These are phyloP conservation scores for Hypoxylon sp. DNA, from an alignment of 2,329 filamentous ascomycete species.

Conservation along the genomic window DNA sequence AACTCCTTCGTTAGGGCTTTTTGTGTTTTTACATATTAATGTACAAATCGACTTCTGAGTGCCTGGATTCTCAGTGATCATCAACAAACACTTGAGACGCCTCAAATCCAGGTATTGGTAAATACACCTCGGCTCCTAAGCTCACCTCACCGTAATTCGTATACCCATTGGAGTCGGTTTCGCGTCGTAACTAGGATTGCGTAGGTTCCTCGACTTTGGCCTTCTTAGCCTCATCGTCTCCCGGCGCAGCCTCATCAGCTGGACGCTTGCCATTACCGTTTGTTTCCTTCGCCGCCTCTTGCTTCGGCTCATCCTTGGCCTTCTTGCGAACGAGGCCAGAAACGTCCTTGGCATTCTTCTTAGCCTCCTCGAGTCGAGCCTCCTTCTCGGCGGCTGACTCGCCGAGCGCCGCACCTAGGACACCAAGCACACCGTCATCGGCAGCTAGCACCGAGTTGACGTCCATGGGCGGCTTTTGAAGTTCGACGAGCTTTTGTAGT, in stretches of 20 bases:
- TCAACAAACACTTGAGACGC: not conserved
- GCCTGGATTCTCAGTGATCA: not conserved
- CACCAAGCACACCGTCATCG: conserved; percentile 67
- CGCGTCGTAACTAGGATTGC: conserved; percentile 16
- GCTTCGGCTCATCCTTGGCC: conserved; percentile 57
- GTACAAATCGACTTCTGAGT: conserved; percentile 10
- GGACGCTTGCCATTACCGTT: conserved; percentile 64
- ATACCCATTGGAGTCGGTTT: not conserved
- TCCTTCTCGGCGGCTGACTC: conserved; percentile 73
- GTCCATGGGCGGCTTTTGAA: conserved; percentile 74
- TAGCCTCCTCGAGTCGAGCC: conserved; percentile 79
- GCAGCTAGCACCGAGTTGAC: conserved; percentile 69
- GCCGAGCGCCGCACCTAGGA: conserved; percentile 75
- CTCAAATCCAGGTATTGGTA: not conserved
- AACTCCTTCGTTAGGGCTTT: conserved; percentile 3
- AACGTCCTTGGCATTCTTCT: conserved; percentile 80
- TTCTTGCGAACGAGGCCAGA: conserved; percentile 81
- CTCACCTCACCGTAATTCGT: not conserved
- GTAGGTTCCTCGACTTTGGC: conserved; percentile 54
- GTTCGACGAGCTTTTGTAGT: conserved; percentile 72
- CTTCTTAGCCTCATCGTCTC: conserved; percentile 57
- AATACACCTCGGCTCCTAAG: not conserved
- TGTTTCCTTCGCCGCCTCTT: conserved; percentile 51
- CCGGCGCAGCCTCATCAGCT: conserved; percentile 56
- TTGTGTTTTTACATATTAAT: conserved; percentile 32